Conservation (phyloP, 169 alveolate genomes). For the Plasmodium malariae region DNA sequence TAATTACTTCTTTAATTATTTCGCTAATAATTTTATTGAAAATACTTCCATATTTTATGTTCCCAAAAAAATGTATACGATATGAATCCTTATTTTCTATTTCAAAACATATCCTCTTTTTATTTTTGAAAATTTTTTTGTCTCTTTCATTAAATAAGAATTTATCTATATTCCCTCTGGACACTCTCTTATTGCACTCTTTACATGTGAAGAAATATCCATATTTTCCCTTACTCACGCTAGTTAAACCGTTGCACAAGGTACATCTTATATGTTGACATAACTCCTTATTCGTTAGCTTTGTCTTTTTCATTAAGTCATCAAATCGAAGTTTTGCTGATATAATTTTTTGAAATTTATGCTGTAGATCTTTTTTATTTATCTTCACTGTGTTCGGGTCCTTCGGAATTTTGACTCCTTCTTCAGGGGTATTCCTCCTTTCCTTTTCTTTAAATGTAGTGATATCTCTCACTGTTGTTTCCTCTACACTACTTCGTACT, state of each 20-base stretch:
- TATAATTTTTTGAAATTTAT: conserved; percentile 20
- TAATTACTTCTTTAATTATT: conserved; percentile 31
- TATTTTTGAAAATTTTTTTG: conserved; percentile 13
- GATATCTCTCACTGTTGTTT: too few relatives aligned
- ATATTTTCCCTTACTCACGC: conserved; percentile 44
- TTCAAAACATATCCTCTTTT: conserved; percentile 35
- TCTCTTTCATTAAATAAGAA: conserved; percentile 28
- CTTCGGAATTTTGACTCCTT: neutral
- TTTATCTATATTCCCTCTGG: conserved; percentile 17
- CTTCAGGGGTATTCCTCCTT: too few relatives aligned
- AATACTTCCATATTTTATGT: neutral
- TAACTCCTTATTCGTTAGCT: conserved; percentile 18
- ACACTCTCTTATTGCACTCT: conserved; percentile 11
- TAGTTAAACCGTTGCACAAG: neutral
- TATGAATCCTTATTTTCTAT: conserved; percentile 37
- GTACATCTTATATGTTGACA: conserved; percentile 7
- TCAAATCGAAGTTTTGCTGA: neutral
- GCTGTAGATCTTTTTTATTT: neutral
- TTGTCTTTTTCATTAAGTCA: conserved; percentile 24
- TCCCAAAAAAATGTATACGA: conserved; percentile 57
- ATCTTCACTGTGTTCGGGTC: neutral
- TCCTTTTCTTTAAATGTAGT: neutral
- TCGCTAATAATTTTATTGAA: conserved; percentile 26
- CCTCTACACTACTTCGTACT: too few relatives aligned
- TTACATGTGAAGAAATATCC: conserved; percentile 26